Conservation (phyloP, 108 stramenopile species). For the Cyclotella kingstonii region DNA sequence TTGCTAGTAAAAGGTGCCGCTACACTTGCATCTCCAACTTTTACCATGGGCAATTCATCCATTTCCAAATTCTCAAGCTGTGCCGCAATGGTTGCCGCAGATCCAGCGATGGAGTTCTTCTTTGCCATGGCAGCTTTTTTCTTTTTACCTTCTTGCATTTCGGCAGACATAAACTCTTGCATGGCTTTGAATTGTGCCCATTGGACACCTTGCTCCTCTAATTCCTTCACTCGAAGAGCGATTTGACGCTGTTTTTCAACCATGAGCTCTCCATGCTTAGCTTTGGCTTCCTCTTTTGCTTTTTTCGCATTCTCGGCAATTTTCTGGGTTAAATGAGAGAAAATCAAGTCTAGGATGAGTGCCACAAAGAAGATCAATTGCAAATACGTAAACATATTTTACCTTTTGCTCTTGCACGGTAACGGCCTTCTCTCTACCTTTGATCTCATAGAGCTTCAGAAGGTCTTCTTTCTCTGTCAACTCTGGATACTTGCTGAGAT, state of each 20-base stretch:
- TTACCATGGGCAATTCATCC: slow-evolving; percentile 86
- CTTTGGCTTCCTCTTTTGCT: slow-evolving; percentile 52
- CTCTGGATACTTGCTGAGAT: slow-evolving; percentile 82
- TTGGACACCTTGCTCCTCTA: slow-evolving; percentile 77
- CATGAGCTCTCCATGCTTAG: slow-evolving; percentile 50
- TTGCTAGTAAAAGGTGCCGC: slow-evolving; percentile 97
- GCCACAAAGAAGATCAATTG: too few species aligned
- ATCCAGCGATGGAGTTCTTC: slow-evolving; percentile 58
- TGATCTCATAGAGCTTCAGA: slow-evolving; percentile 78
- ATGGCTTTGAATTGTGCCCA: slow-evolving; percentile 87
- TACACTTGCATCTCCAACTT: slow-evolving; percentile 95
- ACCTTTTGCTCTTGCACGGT: slow-evolving; percentile 53
- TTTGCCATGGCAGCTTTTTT: slow-evolving; percentile 51
- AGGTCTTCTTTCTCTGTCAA: slow-evolving; percentile 81
- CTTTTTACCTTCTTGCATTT: slow-evolving; percentile 65
- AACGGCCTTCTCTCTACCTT: slow-evolving; percentile 63
- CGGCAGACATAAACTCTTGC: slow-evolving; percentile 73
- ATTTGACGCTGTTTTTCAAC: slow-evolving; percentile 69
- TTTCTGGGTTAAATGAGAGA: slow-evolving; percentile 8
- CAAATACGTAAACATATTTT: too few species aligned
- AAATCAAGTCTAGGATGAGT: not conserved
- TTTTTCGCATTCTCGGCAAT: slow-evolving; percentile 55
- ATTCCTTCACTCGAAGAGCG: slow-evolving; percentile 59
- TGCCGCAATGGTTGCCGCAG: slow-evolving; percentile 67
- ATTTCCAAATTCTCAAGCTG: slow-evolving; percentile 80